Conservation (phyloP, 208 protist species). For the Naegleria gruberi region DNA sequence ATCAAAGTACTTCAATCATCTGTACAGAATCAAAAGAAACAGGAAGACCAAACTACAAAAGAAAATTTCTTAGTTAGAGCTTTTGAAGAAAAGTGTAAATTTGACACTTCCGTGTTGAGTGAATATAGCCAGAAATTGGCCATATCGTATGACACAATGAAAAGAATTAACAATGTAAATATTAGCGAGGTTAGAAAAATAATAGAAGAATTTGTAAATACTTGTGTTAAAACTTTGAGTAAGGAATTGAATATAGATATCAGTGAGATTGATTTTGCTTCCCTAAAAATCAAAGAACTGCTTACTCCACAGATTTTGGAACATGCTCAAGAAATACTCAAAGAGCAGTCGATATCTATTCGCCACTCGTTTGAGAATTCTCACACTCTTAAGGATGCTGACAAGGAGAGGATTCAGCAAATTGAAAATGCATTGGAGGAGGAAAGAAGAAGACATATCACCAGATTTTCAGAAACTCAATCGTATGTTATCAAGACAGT, state of each 20-base stretch:
- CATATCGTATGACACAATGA: not conserved
- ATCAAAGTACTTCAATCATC: not conserved
- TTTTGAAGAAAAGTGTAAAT: not conserved
- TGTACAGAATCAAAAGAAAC: not conserved
- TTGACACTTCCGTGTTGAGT: not conserved
- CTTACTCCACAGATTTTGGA: not conserved
- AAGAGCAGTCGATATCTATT: not conserved
- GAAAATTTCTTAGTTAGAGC: not conserved
- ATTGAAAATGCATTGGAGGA: not conserved
- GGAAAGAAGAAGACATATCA: not conserved
- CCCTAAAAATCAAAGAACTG: not conserved
- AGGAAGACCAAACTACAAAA: not conserved
- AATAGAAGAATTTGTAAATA: not conserved
- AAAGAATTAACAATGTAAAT: not conserved
- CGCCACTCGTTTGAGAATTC: not conserved
- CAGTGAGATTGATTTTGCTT: not conserved
- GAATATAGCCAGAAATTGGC: not conserved
- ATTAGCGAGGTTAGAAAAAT: not conserved
- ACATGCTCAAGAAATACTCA: not conserved
- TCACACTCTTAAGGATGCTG: no score
- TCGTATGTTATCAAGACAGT: not conserved
- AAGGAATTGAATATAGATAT: not conserved
- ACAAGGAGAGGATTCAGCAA: not conserved
- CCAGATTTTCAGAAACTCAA: not conserved
- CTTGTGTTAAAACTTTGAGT: not conserved